These are phyloP conservation scores for Phaeosphaeria sp. DNA, from an alignment of 2,329 filamentous ascomycete genomes.

Conservation along the genomic window DNA sequence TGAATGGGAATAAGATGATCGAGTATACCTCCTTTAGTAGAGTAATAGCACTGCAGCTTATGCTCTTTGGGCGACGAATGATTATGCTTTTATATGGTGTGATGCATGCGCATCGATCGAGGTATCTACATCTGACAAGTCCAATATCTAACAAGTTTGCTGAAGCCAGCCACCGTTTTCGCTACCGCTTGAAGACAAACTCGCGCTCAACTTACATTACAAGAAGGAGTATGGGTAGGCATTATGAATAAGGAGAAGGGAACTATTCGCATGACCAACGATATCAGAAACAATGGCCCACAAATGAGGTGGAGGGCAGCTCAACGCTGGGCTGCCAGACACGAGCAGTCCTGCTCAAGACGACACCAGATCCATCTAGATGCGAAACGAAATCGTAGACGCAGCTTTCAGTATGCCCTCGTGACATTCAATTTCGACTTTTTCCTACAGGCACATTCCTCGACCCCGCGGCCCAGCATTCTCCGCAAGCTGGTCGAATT, in stretches of 20 bases:
- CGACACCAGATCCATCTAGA: background rate
- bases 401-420: background rate
- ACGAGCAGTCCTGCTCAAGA: background rate
- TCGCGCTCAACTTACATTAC: background rate
- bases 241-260: background rate
- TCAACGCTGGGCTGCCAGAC: background rate
- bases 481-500: background rate
- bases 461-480: background rate
- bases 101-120: background rate
- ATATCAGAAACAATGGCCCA: background rate
- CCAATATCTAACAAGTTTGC: background rate
- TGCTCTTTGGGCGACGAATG: background rate
- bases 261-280: background rate
- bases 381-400: background rate
- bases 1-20: background rate
- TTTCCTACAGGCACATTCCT: background rate
- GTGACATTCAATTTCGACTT: background rate
- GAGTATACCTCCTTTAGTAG: background rate
- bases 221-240: conserved; percentile 1
- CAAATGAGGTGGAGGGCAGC: background rate
- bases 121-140: conserved; percentile 1
- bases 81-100: background rate
- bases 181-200: background rate
- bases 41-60: background rate
- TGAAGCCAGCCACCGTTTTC: background rate